phyloP scores from a whole-genome alignment of 805 yeast genomes.

The Teunomyces stri region DNA sequence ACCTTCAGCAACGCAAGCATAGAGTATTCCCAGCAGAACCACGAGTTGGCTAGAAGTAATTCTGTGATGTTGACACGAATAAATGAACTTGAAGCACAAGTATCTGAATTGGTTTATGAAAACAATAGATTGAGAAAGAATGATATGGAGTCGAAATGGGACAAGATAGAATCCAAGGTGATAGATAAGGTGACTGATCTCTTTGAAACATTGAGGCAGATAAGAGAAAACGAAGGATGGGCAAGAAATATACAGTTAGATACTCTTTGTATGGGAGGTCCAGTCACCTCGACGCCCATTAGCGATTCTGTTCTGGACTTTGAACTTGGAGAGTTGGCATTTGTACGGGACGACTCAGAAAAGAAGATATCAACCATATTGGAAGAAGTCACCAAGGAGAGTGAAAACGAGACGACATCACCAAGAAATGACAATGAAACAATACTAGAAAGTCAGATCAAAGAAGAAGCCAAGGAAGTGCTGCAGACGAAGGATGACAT shows the following conservation, averaged over 20 bases:
- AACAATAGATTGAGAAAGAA: conserved; percentile 41
- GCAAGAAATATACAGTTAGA: conserved; percentile 16
- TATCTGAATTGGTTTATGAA: conserved; percentile 50
- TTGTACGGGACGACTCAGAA: not conserved
- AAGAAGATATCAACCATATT: conserved; percentile 2
- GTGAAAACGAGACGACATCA: not conserved
- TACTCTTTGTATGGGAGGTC: conserved; percentile 9
- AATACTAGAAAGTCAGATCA: not conserved
- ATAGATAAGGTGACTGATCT: conserved; percentile 45
- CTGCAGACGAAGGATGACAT: too few species aligned
- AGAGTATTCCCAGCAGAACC: conserved; percentile 48
- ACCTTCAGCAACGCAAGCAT: conserved; percentile 13
- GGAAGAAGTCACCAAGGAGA: not conserved
- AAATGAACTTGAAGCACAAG: conserved; percentile 49
- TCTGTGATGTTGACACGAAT: conserved; percentile 51
- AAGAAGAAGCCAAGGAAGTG: not conserved
- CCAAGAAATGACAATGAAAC: too few species aligned
- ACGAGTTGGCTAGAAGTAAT: conserved; percentile 58
- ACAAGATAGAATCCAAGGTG: conserved; percentile 40
- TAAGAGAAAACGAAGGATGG: conserved; percentile 43
- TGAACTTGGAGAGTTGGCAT: not conserved
- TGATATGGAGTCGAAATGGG: conserved; percentile 36
- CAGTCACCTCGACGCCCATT: conserved; percentile 20
- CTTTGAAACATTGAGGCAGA: conserved; percentile 37
- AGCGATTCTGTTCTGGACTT: conserved; percentile 3